Evolutionary conservation across 2,329 filamentous ascomycete species (phyloP).

Genomic region (Fonsecaea monophora): DNA sequence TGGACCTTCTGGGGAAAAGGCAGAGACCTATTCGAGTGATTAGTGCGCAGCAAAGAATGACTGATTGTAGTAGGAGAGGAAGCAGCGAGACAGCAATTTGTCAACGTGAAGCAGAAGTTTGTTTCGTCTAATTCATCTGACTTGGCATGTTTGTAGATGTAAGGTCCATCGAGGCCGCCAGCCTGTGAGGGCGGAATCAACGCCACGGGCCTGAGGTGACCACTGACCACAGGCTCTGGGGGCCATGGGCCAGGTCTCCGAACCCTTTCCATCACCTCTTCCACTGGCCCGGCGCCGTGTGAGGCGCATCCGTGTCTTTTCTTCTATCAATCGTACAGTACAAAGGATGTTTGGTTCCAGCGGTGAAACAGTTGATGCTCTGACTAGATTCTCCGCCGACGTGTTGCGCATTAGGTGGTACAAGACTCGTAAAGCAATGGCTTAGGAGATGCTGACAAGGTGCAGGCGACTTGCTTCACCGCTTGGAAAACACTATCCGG

Average conservation of each 20-base stretch:
- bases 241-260: background rate
- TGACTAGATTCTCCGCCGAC: background rate
- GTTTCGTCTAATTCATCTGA: background rate
- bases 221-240: background rate
- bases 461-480: constrained; percentile 12
- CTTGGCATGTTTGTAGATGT: background rate
- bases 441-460: constrained; percentile 11
- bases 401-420: background rate
- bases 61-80: background rate
- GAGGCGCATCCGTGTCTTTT: background rate
- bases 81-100: background rate
- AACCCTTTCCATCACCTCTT: background rate
- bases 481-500: constrained; percentile 15
- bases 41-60: background rate
- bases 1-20: background rate
- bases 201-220: background rate
- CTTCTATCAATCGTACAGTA: constrained; percentile 9
- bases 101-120: background rate
- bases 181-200: background rate
- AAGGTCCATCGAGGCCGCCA: background rate
- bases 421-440: background rate
- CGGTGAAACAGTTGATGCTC: constrained; percentile 1
- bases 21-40: background rate
- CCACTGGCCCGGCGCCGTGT: background rate
- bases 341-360: background rate